Base-by-base conservation (phyloP, 805 yeast species). In the Candida golubevii region DNA sequence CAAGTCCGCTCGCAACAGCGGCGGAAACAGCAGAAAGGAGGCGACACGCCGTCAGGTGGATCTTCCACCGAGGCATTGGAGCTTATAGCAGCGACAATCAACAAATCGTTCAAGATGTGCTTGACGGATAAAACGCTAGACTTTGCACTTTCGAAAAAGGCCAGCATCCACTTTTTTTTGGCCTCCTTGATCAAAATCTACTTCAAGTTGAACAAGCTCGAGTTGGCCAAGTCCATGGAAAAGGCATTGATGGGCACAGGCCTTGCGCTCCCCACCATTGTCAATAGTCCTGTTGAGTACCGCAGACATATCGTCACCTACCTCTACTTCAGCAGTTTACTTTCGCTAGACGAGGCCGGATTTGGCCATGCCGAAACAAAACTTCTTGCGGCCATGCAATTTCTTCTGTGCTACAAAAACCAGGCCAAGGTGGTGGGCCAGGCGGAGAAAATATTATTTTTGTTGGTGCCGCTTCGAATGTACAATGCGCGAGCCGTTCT, bases 121-220 rank as follows among this genome's bases (percentile, higher is more conserved):
- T 68, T 89, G 36, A 86, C 85, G 50, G 97, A 89, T 62, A 75
- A 90, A 46, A 80, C 80, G 48, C 75, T 78, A n/a, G 76, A 75
- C 26, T 38, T 61, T 15, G 40, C 38, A 0, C 54, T 55, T 11
- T 78, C 83, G 48, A 84, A 85, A 57, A 74, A 82, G 55, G 62
- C 65, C 50, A 85, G 83, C 39, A 81, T 85, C 14, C 86, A 83
- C 62, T 82, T 77, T 62, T 83, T 88, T 59, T 77, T 85, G 14
- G 82, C 83, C 33, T 75, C 81, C 42, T 75, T 88, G 46, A 80
- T 88, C 61, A 79, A 78, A 53, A 72, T 85, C 23, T 88, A 87
- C 63, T 80, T 82, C 67, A 72, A 72, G 53, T 66, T 88, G 51
- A 72, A 76, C 36, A 85, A 85, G 56, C 69, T 77, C 33, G 88